These are phyloP conservation scores for Singerocomus rubriflavus DNA, from an alignment of 1,284 basidiomycete species.

Conservation along the genomic window DNA sequence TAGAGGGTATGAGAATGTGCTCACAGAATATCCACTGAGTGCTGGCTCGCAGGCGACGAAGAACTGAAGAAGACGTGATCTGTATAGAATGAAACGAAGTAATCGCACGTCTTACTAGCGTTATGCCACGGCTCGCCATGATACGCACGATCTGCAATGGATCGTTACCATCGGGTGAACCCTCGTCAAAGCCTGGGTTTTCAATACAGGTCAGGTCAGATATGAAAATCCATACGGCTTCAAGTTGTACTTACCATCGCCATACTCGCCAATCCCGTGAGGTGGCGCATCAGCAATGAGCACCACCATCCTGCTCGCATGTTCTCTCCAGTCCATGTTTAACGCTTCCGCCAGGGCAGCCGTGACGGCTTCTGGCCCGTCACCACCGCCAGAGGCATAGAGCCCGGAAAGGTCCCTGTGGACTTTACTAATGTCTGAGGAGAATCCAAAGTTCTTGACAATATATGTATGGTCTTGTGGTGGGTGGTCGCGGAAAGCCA, in stretches of 20 bases:
- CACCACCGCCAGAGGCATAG: slow-evolving; percentile 94
- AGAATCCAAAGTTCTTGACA: slow-evolving; percentile 92
- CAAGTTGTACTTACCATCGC: slow-evolving; percentile 64
- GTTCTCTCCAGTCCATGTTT: slow-evolving; percentile 87
- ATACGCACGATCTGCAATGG: slow-evolving; percentile 83
- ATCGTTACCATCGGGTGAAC: slow-evolving; percentile 91
- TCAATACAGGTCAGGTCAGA: slow-evolving; percentile 14
- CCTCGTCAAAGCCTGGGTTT: slow-evolving; percentile 77
- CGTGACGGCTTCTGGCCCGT: slow-evolving; percentile 98
- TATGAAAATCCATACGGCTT: background rate
- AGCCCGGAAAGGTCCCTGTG: slow-evolving; percentile 81
- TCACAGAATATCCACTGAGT: slow-evolving; percentile 86
- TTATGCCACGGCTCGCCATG: slow-evolving; percentile 92
- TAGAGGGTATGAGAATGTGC: slow-evolving; percentile 29
- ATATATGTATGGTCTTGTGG: slow-evolving; percentile 95
- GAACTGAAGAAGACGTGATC: slow-evolving; percentile 53
- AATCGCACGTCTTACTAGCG: slow-evolving; percentile 52
- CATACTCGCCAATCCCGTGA: slow-evolving; percentile 91
- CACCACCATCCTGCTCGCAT: slow-evolving; percentile 93
- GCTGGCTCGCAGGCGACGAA: slow-evolving; percentile 99
- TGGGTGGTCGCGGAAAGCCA: slow-evolving; percentile 91
- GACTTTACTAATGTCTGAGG: slow-evolving; percentile 85
- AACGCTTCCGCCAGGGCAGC: slow-evolving; percentile 87
- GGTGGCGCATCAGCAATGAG: slow-evolving; percentile 97
- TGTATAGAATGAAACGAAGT: background rate